Evolutionary conservation across 1,284 basidiomycete genomes (phyloP).

Genomic region (Marasmius fiardii): DNA sequence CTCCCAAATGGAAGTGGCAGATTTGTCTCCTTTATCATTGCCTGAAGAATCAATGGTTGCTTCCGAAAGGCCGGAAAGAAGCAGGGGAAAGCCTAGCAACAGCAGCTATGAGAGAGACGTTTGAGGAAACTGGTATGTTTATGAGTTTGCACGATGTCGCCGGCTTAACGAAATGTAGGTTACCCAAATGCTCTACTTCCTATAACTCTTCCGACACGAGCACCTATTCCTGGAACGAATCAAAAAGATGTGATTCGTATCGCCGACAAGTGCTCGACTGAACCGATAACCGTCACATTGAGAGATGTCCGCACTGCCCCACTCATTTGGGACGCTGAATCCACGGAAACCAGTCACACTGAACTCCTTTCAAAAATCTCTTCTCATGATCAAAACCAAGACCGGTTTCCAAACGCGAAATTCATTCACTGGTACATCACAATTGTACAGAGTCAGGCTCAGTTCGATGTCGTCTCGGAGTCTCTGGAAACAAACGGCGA

Average conservation of each 20-base stretch:
- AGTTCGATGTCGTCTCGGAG: neutral
- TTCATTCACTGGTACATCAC: slow-evolving; percentile 46
- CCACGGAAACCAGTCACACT: neutral
- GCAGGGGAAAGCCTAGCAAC: slow-evolving; percentile 43
- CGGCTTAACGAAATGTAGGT: slow-evolving; percentile 25
- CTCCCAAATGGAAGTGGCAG: slow-evolving; percentile 5
- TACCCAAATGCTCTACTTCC: slow-evolving; percentile 45
- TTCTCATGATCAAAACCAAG: slow-evolving; percentile 16
- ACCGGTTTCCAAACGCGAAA: slow-evolving; percentile 28
- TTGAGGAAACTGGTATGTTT: slow-evolving; percentile 48
- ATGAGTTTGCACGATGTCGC: too few relatives aligned
- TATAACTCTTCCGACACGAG: slow-evolving; percentile 38
- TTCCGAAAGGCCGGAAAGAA: slow-evolving; percentile 62
- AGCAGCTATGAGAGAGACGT: slow-evolving; percentile 53
- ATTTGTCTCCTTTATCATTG: slow-evolving; percentile 30
- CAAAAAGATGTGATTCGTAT: slow-evolving; percentile 22
- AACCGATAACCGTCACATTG: slow-evolving; percentile 34
- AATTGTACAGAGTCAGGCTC: slow-evolving; percentile 16
- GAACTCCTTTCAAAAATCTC: neutral
- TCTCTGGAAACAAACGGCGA: neutral
- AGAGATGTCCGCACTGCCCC: slow-evolving; percentile 17
- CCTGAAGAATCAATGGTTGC: slow-evolving; percentile 38
- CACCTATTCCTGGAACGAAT: slow-evolving; percentile 32
- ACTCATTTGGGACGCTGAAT: neutral
- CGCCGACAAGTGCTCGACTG: slow-evolving; percentile 14